A percentile compares a stretch with the other conserved stretches of the same genome.
Evolutionary conservation across 192 early-diverging fungal species (phyloP).

Genomic region (Neocallimastix lanati): DNA sequence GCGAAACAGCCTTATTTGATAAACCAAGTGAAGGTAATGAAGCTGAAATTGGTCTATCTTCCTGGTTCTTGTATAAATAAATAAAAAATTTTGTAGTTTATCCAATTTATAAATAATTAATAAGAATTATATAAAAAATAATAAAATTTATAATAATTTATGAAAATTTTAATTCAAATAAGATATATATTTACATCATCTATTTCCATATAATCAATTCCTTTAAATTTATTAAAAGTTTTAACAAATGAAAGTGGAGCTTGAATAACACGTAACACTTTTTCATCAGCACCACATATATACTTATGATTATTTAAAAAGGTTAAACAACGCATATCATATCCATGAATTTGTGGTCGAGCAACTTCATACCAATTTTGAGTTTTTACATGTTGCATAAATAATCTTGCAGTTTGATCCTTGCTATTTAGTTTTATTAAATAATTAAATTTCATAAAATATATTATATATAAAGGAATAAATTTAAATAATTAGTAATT

Average conservation of each 20-base stretch:
- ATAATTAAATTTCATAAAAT: too few species aligned
- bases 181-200: too few species aligned
- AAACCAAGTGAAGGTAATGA: conserved; percentile 79
- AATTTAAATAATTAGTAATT: neutral
- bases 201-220: neutral
- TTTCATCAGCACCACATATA: conserved; percentile 85
- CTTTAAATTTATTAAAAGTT: neutral
- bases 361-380: conserved; percentile 76
- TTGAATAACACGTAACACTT: conserved; percentile 33
- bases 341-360: conserved; percentile 90
- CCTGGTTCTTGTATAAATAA: neutral
- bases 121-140: too few species aligned
- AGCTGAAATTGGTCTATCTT: conserved; percentile 45
- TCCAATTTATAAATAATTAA: too few species aligned
- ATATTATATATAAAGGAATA: too few species aligned
- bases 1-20: conserved; percentile 76
- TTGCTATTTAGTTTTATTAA: conserved; percentile 13
- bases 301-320: conserved; percentile 54
- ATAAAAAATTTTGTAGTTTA: too few species aligned
- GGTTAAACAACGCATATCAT: conserved; percentile 71
- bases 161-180: neutral
- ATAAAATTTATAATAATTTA: too few species aligned
- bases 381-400: conserved; percentile 22
- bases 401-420: conserved; percentile 80
- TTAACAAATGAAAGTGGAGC: neutral